Evolutionary conservation across 345 rosid species (phyloP), one percentile per base, ranked within the genome.

Genomic region (Excoecaria agallocha): DNA sequence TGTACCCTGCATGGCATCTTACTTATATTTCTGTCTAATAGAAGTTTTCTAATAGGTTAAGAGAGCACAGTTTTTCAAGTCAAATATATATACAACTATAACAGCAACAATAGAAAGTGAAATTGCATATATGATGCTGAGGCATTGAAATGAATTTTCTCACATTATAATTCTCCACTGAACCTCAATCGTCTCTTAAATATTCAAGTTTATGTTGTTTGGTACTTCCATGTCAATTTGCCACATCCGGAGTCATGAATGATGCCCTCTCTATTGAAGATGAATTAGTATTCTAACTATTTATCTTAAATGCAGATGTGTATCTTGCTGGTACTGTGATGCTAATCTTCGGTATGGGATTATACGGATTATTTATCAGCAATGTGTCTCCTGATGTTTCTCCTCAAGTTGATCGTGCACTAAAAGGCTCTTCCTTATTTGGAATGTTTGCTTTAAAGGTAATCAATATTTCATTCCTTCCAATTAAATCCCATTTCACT

Each of bases 401-500:
- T 50, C 52, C 97, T 2, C 66, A 75, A 25, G 72, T 49, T 0
- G 98, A 94, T 60, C 97, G 97, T 25, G 97, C 98, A 58, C 89
- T 92, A 57, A 86, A 80, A 78, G 82, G 92, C 45, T 94, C 98
- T 54, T 94, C 98, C 62, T 82, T 94, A 71, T 90, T 94, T 60
- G 98, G 98, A 78, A 94, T 94, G 98, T 94, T 94, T 84, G 87
- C 93, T 66, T 74, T 94, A 82, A 94, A 92, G 95, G 90, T 85
- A 71, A 41, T 12, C 12, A 30, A 30, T 60, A 25, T 5, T 25
- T 3, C 64, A 30, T 12, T 19, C 8, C 25, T 20, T 8, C 25
- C 2, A 5, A 20, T 2, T 30, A 43, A 43, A 43, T 43, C 5
- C 48, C 6, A 43, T 43, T 43, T 9, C 1, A 6, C 10, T 43